A percentile compares a stretch with the other conserved stretches of the same genome.
These are phyloP conservation scores for Epipyxis sp. DNA, from an alignment of 108 stramenopile species.

Conservation along the genomic window DNA sequence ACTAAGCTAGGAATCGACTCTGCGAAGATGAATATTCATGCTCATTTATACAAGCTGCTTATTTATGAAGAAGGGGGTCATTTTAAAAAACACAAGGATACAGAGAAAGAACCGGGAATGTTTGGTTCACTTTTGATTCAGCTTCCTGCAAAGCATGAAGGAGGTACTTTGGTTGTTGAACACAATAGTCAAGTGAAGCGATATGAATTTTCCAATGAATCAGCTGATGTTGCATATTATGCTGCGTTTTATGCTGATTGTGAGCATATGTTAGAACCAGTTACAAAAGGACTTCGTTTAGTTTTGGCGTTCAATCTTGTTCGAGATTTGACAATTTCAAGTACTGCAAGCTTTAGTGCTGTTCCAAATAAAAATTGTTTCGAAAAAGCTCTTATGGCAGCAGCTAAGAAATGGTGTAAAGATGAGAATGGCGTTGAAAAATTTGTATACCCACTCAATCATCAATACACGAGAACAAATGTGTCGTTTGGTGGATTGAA, in stretches of 20 bases:
- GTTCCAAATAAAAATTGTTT: neutral
- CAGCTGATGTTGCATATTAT: neutral
- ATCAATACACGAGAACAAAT: neutral
- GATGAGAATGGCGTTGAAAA: too few relatives aligned
- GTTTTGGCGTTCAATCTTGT: neutral
- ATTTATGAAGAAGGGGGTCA: constrained; percentile 25
- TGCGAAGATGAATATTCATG: neutral
- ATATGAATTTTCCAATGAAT: neutral
- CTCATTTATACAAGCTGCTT: neutral
- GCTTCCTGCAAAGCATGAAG: constrained; percentile 13
- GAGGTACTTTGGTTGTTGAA: constrained; percentile 5
- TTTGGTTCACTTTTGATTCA: constrained; percentile 32
- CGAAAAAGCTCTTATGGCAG: neutral
- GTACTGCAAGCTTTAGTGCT: neutral
- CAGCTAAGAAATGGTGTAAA: neutral
- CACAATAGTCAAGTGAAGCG: neutral
- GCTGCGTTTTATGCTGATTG: neutral
- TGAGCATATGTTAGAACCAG: neutral
- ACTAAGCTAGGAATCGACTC: neutral
- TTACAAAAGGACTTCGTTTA: neutral
- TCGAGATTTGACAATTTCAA: neutral
- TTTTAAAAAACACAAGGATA: constrained; percentile 26
- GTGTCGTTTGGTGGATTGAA: neutral
- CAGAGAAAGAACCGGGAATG: constrained; percentile 35
- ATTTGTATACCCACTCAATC: neutral